Evolutionary conservation across 2,329 filamentous ascomycete genomes (phyloP).

Genomic region (Paraconiothyrium sp.): DNA sequence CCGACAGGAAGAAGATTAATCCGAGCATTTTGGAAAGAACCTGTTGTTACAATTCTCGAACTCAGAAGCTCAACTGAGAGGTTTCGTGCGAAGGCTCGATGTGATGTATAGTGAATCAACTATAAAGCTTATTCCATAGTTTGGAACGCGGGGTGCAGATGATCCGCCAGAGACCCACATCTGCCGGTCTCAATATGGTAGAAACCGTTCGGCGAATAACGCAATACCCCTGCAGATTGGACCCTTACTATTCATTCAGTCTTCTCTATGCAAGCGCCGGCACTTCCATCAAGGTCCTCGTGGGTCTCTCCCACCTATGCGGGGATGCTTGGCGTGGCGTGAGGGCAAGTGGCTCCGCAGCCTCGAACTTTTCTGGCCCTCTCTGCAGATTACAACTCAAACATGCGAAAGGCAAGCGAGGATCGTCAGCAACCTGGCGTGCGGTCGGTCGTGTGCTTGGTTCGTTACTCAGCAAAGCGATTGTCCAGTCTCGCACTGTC

Average conservation of each 20-base stretch:
- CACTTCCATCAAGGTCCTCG: conserved; percentile 15
- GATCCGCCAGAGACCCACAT: conserved; percentile 18
- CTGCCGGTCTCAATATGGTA: conserved; percentile 24
- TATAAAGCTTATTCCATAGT: conserved; percentile 3
- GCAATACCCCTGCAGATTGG: conserved; percentile 16
- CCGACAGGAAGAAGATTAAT: conserved; percentile 17
- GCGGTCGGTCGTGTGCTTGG: conserved; percentile 15
- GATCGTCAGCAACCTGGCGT: conserved; percentile 20
- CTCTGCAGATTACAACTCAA: conserved; percentile 20
- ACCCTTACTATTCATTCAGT: conserved; percentile 15
- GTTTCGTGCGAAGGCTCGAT: background rate
- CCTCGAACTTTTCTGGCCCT: conserved; percentile 21
- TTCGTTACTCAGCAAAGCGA: conserved; percentile 16
- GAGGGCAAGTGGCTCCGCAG: conserved; percentile 16
- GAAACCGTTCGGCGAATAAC: conserved; percentile 22
- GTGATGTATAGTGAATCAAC: conserved; percentile 15
- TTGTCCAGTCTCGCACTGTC: conserved; percentile 16
- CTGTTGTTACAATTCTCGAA: background rate
- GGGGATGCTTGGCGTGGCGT: conserved; percentile 15
- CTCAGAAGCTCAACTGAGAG: background rate
- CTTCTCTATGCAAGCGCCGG: conserved; percentile 13
- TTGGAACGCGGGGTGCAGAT: conserved; percentile 30
- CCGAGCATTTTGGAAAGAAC: conserved; percentile 18
- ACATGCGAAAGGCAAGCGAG: conserved; percentile 21
- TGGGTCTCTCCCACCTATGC: conserved; percentile 4